Conservation (phyloP, 2,329 filamentous ascomycete species). For the Colletotrichum destructivum region DNA sequence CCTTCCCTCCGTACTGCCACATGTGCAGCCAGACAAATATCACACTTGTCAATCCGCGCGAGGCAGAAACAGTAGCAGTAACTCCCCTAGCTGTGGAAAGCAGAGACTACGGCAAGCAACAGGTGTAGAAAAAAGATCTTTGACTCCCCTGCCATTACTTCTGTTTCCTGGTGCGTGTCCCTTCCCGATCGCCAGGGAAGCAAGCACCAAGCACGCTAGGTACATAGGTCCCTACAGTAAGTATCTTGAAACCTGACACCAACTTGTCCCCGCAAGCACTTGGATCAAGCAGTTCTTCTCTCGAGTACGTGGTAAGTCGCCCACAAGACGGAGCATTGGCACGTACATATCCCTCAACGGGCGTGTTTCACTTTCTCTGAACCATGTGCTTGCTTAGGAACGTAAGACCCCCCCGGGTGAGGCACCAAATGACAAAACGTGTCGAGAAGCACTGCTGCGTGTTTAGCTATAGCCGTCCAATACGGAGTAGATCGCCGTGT, state of each 20-base stretch:
- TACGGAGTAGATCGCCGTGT: no score
- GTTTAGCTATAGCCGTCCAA: not conserved
- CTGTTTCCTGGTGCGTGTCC: not conserved
- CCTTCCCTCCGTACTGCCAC: not conserved
- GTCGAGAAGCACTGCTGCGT: not conserved
- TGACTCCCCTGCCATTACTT: not conserved
- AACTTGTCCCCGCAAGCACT: no score
- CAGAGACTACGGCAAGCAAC: constrained; percentile 13
- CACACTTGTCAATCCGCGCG: constrained; percentile 25
- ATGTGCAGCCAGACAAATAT: constrained; percentile 27
- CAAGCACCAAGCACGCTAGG: not conserved
- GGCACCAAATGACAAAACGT: not conserved
- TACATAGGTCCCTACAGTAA: no score
- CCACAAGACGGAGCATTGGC: not conserved
- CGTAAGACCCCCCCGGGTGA: not conserved
- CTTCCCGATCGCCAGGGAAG: not conserved
- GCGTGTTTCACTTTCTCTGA: constrained; percentile 18
- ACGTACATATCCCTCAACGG: constrained; percentile 8
- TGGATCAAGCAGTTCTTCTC: not conserved
- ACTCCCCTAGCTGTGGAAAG: not conserved
- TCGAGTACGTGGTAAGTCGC: not conserved
- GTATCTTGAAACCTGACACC: no score
- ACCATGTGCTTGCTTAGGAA: not conserved
- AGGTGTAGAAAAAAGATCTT: not conserved
- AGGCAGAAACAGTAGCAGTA: not conserved